Conservation (phyloP, 352 stramenopile genomes). For the Pythium guiyangense region DNA sequence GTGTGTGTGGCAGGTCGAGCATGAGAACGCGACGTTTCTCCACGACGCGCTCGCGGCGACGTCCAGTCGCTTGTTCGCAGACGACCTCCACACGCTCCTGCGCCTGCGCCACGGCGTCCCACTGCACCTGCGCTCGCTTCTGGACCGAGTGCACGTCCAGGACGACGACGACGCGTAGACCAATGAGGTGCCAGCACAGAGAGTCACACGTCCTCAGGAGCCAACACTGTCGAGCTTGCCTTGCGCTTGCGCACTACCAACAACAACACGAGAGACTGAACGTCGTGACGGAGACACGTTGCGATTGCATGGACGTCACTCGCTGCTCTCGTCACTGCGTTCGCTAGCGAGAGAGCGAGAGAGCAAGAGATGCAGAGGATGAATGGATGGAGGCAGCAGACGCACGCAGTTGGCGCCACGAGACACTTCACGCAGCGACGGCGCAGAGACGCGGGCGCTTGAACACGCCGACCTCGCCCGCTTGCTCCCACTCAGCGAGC, state of each 20-base stretch:
- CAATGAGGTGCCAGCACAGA: too few relatives aligned
- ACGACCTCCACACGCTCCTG: conserved; percentile 64
- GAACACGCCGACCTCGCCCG: conserved; percentile 65
- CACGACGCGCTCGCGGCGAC: conserved; percentile 38
- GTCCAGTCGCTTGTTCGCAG: conserved; percentile 49
- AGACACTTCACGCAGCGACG: conserved; percentile 40
- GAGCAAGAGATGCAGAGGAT: background rate
- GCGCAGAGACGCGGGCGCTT: conserved; percentile 53
- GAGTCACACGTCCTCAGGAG: too few relatives aligned
- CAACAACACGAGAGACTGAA: background rate
- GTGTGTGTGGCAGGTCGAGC: conserved; percentile 38
- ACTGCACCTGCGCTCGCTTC: conserved; percentile 28
- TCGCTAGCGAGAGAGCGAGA: background rate
- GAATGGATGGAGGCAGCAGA: background rate
- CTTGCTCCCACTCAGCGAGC: conserved; percentile 67
- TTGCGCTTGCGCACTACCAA: too few relatives aligned
- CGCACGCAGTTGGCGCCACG: too few relatives aligned
- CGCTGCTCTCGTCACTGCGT: too few relatives aligned
- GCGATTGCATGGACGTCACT: too few relatives aligned
- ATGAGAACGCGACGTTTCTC: conserved; percentile 60
- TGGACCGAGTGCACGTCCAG: conserved; percentile 19
- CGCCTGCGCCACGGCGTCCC: conserved; percentile 44
- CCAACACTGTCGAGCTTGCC: too few relatives aligned
- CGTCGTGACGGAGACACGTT: too few relatives aligned
- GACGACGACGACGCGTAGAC: background rate